These are phyloP conservation scores for Elaeagnus macrophylla DNA, from an alignment of 306 rosid species.

Conservation along the genomic window DNA sequence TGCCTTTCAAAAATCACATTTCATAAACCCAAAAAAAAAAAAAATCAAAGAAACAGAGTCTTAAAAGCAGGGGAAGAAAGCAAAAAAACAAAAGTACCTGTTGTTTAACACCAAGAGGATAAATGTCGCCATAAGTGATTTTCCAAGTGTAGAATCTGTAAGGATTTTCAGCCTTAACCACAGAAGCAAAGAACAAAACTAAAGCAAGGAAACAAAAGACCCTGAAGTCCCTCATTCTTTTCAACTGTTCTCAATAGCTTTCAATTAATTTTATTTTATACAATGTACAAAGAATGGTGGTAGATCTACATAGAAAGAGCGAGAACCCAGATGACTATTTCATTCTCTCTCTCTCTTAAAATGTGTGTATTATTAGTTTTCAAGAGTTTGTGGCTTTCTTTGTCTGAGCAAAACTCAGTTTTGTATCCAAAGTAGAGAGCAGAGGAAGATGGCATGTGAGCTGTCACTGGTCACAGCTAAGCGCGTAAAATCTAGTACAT, in stretches of 20 bases:
- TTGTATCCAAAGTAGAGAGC: slow-evolving; percentile 9
- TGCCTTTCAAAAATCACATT: too few species aligned
- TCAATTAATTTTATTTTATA: not conserved
- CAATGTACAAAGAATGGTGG: not conserved
- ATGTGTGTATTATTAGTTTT: not conserved
- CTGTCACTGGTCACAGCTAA: slow-evolving; percentile 17
- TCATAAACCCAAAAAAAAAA: not conserved
- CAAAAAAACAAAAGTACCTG: slow-evolving; percentile 37
- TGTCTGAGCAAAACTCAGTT: slow-evolving; percentile 8
- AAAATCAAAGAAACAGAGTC: not conserved
- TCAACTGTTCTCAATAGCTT: not conserved
- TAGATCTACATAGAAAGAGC: too few species aligned
- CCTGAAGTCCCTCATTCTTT: slow-evolving; percentile 8
- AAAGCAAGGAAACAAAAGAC: slow-evolving; percentile 18
- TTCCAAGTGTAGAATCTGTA: slow-evolving; percentile 78
- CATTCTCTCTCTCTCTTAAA: not conserved
- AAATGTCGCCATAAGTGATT: slow-evolving; percentile 78
- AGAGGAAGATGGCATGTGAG: slow-evolving; percentile 25
- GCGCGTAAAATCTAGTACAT: not conserved
- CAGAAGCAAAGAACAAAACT: slow-evolving; percentile 23
- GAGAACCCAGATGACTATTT: not conserved
- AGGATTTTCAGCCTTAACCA: slow-evolving; percentile 65
- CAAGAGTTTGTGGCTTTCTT: not conserved
- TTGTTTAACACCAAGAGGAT: slow-evolving; percentile 87
- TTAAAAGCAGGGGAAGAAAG: not conserved